Evolutionary conservation across 2,329 filamentous ascomycete species (phyloP).

Genomic region (Berkeleyomyces basicola): DNA sequence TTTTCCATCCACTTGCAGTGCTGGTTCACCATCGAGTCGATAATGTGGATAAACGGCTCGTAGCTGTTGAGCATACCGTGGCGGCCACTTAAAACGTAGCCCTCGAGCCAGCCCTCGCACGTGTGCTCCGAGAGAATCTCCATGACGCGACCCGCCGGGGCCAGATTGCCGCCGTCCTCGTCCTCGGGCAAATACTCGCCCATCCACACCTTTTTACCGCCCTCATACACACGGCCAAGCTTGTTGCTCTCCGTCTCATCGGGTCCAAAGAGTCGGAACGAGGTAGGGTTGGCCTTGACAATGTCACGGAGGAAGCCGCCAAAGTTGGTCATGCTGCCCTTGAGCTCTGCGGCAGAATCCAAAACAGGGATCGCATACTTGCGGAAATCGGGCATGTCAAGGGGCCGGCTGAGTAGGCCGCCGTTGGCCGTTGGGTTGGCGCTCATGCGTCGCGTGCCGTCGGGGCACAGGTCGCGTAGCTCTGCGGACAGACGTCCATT

Average conservation of each 20-base stretch:
- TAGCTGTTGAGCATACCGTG: slow-evolving; percentile 68
- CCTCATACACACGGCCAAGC: slow-evolving; percentile 52
- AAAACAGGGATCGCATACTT: slow-evolving; percentile 48
- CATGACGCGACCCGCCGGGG: slow-evolving; percentile 55
- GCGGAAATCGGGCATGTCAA: slow-evolving; percentile 53
- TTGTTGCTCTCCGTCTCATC: slow-evolving; percentile 77
- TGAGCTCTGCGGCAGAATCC: slow-evolving; percentile 37
- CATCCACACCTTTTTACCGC: slow-evolving; percentile 66
- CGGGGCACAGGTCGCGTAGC: slow-evolving; percentile 47
- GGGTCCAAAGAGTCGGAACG: slow-evolving; percentile 62
- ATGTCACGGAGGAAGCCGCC: slow-evolving; percentile 51
- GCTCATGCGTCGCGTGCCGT: slow-evolving; percentile 53
- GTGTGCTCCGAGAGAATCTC: slow-evolving; percentile 75
- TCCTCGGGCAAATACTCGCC: slow-evolving; percentile 66
- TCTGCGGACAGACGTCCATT: slow-evolving; percentile 46
- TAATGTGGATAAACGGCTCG: slow-evolving; percentile 69
- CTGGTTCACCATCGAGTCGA: slow-evolving; percentile 75
- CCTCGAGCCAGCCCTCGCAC: slow-evolving; percentile 65
- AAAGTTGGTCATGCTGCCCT: slow-evolving; percentile 54
- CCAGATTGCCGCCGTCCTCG: slow-evolving; percentile 55
- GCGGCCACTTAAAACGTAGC: slow-evolving; percentile 57
- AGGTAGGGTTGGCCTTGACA: slow-evolving; percentile 44
- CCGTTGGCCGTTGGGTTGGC: slow-evolving; percentile 64
- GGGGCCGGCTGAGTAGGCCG: slow-evolving; percentile 47
- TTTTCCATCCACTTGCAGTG: slow-evolving; percentile 80